Evolutionary conservation across 2,329 filamentous ascomycete genomes (phyloP), one percentile per base, ranked within the genome.

Genomic region (Ascochyta rabiei): DNA sequence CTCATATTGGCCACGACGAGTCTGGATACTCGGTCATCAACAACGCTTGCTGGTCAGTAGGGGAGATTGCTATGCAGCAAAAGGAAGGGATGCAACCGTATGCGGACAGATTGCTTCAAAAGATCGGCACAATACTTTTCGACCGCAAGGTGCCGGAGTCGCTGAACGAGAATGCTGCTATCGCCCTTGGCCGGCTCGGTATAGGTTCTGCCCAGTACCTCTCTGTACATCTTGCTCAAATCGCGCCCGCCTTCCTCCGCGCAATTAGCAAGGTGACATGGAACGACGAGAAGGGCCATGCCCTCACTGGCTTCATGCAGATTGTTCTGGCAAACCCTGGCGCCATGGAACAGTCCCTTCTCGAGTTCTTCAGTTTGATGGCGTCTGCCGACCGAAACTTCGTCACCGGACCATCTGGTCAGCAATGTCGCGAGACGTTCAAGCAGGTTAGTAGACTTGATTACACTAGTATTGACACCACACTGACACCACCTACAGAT

Each of bases 41-140:
- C 82, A 99, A 99, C 72, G 93, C 95, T 19, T 98, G 93, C 78
- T 99, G 95, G 95, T 96, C 93, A 6, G 88, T 87, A 21, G 95
- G 95, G 37, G 95, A 99, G 79, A 95, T 98, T 58, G 86, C 92
- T 15, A 87, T 96, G 75, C 87, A 91, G 57, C 83, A 90, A 71
- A 86, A 87, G 58, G 79, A 81, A 26, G 86, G 83, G 48, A 90
- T 97, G 85, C 82, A 82, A 1, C 89, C 88, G 1, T 96, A 89
- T 71, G 84, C 92, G 9, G 86, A 90, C 19, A 85, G 89, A 58
- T 80, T 99, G 15, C 86, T 96, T 54, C 84, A 88, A 58, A 86
- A 89, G 34, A 85, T 96, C 24, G 84, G 91, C 34, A 85, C 89
- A 49, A 97, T 98, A 64, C 86, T 98, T 64, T 87, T 87, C 69